Evolutionary conservation across 805 yeast species (phyloP).

Genomic region (Isabelozyma rhagii): DNA sequence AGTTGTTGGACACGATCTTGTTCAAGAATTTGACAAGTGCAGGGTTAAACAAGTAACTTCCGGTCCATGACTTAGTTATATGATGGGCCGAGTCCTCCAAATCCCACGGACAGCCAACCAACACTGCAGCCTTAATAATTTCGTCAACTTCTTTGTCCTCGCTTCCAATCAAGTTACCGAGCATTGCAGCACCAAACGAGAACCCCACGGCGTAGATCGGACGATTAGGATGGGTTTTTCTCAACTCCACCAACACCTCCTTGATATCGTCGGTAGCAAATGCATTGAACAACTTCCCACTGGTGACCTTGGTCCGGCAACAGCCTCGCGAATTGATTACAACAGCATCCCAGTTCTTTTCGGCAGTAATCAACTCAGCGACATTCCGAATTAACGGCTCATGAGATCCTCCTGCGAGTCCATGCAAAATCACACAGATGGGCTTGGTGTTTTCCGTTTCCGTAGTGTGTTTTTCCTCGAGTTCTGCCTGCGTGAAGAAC

Average conservation of each 20-base stretch:
- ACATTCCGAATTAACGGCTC: constrained; percentile 70
- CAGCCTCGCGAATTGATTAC: constrained; percentile 79
- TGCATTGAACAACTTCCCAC: constrained; percentile 69
- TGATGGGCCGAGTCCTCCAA: constrained; percentile 46
- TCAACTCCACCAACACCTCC: constrained; percentile 50
- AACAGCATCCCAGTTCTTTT: constrained; percentile 53
- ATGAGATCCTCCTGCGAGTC: constrained; percentile 83
- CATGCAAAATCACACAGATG: constrained; percentile 65
- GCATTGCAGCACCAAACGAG: constrained; percentile 73
- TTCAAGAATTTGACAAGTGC: constrained; percentile 28
- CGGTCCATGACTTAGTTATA: constrained; percentile 37
- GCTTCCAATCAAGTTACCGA: constrained; percentile 71
- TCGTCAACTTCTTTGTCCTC: constrained; percentile 36
- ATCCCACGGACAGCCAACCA: constrained; percentile 75
- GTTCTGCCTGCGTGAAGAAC: constrained; percentile 47
- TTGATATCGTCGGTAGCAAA: constrained; percentile 70
- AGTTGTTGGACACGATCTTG: constrained; percentile 30
- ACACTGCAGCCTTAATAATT: constrained; percentile 46
- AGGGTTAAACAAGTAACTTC: constrained; percentile 31
- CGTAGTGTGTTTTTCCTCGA: constrained; percentile 16
- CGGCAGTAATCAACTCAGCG: constrained; percentile 36
- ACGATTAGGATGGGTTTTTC: constrained; percentile 51
- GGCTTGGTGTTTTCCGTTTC: constrained; percentile 42
- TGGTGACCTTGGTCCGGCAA: constrained; percentile 62
- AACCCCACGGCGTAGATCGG: constrained; percentile 73